Conservation (phyloP, 1,284 basidiomycete species). For the Tylopilus sp. region DNA sequence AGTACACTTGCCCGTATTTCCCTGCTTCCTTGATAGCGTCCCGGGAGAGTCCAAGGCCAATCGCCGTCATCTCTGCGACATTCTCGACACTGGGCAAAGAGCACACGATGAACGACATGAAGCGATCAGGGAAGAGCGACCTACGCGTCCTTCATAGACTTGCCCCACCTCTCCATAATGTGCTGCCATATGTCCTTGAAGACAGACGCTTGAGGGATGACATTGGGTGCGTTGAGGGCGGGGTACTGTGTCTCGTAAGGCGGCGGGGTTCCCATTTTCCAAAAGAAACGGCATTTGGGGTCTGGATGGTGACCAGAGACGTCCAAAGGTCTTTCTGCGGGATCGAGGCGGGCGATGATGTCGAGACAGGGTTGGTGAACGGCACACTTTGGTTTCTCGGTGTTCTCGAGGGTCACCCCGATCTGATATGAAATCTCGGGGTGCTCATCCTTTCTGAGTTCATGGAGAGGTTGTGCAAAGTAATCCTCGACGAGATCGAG, state of each 20-base stretch:
- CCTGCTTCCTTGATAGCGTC: conserved; percentile 75
- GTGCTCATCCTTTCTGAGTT: conserved; percentile 71
- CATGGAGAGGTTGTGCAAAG: conserved; percentile 68
- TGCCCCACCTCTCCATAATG: conserved; percentile 81
- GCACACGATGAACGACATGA: not conserved
- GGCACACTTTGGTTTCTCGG: conserved; percentile 88
- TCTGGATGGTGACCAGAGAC: conserved; percentile 76
- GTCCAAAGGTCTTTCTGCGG: conserved; percentile 79
- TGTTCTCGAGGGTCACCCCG: conserved; percentile 89
- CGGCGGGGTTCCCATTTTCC: conserved; percentile 77
- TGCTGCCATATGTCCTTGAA: conserved; percentile 28
- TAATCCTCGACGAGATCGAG: conserved; percentile 86
- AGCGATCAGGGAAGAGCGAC: conserved; percentile 30
- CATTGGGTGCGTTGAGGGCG: conserved; percentile 73
- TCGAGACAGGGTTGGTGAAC: conserved; percentile 71
- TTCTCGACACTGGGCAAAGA: conserved; percentile 61
- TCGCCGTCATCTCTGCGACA: conserved; percentile 79
- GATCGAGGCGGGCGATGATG: conserved; percentile 71
- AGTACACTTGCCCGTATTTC: conserved; percentile 65
- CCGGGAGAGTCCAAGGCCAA: conserved; percentile 73
- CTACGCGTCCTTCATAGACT: conserved; percentile 80
- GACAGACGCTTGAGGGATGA: conserved; percentile 58
- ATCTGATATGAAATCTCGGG: conserved; percentile 79
- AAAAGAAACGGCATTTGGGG: conserved; percentile 92
- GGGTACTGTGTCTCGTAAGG: conserved; percentile 80